Base-by-base conservation (phyloP, 2,329 filamentous ascomycete species). In the Myrmaecium sp. region DNA sequence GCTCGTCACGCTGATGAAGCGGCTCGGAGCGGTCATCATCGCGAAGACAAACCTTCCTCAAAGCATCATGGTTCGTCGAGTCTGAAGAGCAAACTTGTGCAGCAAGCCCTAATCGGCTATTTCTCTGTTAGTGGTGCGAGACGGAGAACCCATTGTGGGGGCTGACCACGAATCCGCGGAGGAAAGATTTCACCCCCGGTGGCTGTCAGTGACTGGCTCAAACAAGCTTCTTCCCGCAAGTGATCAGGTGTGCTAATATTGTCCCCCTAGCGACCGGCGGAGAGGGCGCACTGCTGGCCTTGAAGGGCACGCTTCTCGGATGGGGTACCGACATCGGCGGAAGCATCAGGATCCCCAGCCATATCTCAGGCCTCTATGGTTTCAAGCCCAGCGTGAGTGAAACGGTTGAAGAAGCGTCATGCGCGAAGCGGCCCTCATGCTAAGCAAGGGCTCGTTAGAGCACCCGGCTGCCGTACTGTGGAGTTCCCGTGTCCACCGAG, bases 401-500 rank as follows among this genome's bases (percentile, higher is more conserved):
- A n/a, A n/a, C n/a, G n/a, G n/a, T 13, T 21, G 16, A 18, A 11
- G 18, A 21, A 15, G 24, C 18, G 12, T 14, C 6, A 14, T 25
- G 16, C 5, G 16, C 15, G 29, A 20, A 25, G 25, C 22, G 12
- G 13, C 22, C 9, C 26, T 31, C 13, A 28, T 19, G 10, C 27
- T 28, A 22, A 4, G 0, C n/a, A n/a, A n/a, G n/a, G n/a, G n/a
- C n/a, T n/a, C n/a, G n/a, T n/a, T 17, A 71, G 66, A 71, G 62
- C 34, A 53, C 55, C 3, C 57, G 69, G 5, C 40, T 73, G 1
- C 66, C 70, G 0, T 74, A 74, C 26, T 40, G 56, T 8, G 68
- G 66, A 0, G 64, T 69, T 0, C 55, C 65, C 0, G 69, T 74
- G 0, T 71, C 68, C 0, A 72, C 64, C 0, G 67, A 73, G 21